A percentile compares a stretch with the other conserved stretches of the same genome.
These are phyloP conservation scores for Oryza rufipogon DNA, from an alignment of 176 grass and related monocot genomes.

Conservation along the genomic window DNA sequence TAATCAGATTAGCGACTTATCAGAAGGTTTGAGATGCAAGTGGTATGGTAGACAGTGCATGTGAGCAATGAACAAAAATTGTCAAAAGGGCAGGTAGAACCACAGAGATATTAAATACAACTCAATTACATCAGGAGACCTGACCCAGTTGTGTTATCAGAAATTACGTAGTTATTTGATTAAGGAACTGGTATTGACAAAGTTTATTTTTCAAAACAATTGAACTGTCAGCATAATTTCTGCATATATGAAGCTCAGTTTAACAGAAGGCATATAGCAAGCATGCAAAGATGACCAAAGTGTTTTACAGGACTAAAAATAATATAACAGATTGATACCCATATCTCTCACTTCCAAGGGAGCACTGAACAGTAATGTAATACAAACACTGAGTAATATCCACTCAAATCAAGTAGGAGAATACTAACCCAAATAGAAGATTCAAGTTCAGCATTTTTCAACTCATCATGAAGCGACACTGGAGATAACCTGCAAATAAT, in stretches of 20 bases:
- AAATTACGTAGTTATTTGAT: not conserved
- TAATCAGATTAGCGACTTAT: not conserved
- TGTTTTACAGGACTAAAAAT: not conserved
- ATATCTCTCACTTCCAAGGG: not conserved
- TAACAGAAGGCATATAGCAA: not conserved
- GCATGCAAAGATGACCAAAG: not conserved
- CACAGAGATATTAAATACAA: not conserved
- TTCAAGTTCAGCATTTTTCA: not conserved
- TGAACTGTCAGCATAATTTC: too few species aligned
- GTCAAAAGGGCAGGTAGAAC: too few species aligned
- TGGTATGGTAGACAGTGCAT: not conserved
- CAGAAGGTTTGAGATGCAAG: not conserved
- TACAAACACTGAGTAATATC: not conserved
- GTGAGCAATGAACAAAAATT: not conserved
- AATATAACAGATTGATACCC: not conserved
- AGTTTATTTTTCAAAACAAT: not conserved
- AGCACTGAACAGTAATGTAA: not conserved
- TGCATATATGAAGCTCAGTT: not conserved
- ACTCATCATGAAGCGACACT: conserved; percentile 37
- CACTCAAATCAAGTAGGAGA: not conserved
- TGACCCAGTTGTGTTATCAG: not conserved
- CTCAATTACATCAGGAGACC: not conserved
- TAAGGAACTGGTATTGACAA: not conserved
- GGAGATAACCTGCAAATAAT: conserved; percentile 28
- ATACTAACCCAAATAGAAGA: conserved; percentile 5